Conservation (phyloP, 768 basidiomycete genomes). For the Mrakia frigida region DNA sequence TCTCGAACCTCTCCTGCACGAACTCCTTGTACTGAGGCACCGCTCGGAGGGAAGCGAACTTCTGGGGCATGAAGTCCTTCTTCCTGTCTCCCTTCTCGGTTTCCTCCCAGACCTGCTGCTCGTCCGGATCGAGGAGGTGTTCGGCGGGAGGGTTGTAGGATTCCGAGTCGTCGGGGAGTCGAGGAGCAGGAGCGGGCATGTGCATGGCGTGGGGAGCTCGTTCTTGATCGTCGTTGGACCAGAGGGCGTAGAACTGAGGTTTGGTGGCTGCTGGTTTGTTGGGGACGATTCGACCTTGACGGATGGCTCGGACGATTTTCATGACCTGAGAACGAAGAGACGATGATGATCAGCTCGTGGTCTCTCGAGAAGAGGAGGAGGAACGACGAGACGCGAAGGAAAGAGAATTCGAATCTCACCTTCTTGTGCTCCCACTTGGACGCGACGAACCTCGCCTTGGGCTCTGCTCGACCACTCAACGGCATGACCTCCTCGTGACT, state of each 20-base stretch:
- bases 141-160: constrained; percentile 98
- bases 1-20: constrained; percentile 86
- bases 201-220: constrained; percentile 73
- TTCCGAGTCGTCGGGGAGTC: constrained; percentile 86
- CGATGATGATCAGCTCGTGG: background rate
- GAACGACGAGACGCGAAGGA: background rate
- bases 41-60: constrained; percentile 73
- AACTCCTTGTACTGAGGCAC: constrained; percentile 89
- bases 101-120: constrained; percentile 74
- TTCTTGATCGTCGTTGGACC: constrained; percentile 61
- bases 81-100: constrained; percentile 84
- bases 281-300: constrained; percentile 87
- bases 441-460: constrained; percentile 91
- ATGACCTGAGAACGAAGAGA: constrained; percentile 63
- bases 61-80: constrained; percentile 79
- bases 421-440: constrained; percentile 99
- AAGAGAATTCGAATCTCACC: constrained; percentile 48
- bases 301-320: constrained; percentile 98
- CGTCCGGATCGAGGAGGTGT: constrained; percentile 79
- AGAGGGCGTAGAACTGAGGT: constrained; percentile 76
- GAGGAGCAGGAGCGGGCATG: constrained; percentile 84
- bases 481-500: constrained; percentile 90
- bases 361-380: background rate
- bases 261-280: constrained; percentile 71
- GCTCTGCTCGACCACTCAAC: constrained; percentile 81